These are phyloP conservation scores for Mycosphaerella arachidis DNA, from an alignment of 2,329 filamentous ascomycete species.

Conservation along the genomic window DNA sequence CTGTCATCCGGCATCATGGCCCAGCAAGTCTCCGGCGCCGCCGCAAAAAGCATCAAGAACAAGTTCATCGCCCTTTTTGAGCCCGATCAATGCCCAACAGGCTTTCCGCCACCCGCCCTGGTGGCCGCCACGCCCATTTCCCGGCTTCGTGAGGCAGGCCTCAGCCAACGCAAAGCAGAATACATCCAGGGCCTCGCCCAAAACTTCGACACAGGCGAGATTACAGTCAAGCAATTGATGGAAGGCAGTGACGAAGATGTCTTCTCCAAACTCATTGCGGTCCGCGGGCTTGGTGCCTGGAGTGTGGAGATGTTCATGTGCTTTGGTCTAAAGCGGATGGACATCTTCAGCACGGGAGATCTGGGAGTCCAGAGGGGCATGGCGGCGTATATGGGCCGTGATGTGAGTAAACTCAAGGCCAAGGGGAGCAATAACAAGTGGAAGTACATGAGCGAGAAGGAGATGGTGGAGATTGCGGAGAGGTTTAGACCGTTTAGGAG, in stretches of 20 bases:
- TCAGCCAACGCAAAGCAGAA: constrained; percentile 93
- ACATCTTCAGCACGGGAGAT: constrained; percentile 90
- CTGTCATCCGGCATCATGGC: constrained; percentile 86
- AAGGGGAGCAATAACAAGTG: constrained; percentile 75
- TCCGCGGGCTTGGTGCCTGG: constrained; percentile 84
- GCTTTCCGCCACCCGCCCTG: constrained; percentile 72
- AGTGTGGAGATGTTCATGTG: constrained; percentile 97
- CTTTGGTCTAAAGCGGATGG: constrained; percentile 89
- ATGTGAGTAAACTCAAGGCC: constrained; percentile 76
- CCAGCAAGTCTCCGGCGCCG: constrained; percentile 92
- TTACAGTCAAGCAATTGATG: constrained; percentile 71
- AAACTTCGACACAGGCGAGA: constrained; percentile 71
- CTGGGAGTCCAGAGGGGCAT: constrained; percentile 92
- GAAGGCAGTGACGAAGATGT: constrained; percentile 81
- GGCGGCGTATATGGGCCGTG: constrained; percentile 77
- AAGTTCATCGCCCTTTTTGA: constrained; percentile 75
- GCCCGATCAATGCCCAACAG: constrained; percentile 25
- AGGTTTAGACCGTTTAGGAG: constrained; percentile 77
- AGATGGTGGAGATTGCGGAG: constrained; percentile 80
- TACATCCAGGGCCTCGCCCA: constrained; percentile 82
- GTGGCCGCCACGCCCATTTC: constrained; percentile 62
- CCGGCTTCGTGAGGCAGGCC: constrained; percentile 72
- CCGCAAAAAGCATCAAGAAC: constrained; percentile 80
- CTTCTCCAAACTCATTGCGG: constrained; percentile 73
- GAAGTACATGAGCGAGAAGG: constrained; percentile 95